Percentiles rank a stretch among this genome's conserved stretches.
Evolutionary conservation across 2,329 filamentous ascomycete species (phyloP).

Genomic region (Aspergillus sp.): DNA sequence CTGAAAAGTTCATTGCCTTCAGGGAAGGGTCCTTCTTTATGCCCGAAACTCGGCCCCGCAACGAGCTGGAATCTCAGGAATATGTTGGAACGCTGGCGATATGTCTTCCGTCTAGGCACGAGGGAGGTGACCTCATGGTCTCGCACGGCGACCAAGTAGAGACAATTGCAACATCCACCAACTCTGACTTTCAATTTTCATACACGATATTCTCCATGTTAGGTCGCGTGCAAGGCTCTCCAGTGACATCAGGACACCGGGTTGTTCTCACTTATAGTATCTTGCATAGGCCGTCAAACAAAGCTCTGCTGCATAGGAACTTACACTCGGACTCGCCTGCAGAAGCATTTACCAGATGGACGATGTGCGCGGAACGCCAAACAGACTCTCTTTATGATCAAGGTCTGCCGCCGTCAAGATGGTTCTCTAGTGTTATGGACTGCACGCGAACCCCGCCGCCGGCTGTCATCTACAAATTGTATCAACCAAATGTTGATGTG

Average conservation of each 20-base stretch:
- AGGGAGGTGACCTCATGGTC: constrained; percentile 11
- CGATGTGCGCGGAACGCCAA: too few relatives aligned
- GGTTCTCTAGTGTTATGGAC: too few relatives aligned
- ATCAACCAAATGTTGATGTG: too few relatives aligned
- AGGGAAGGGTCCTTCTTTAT: too few relatives aligned
- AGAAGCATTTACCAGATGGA: neutral
- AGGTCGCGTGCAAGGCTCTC: constrained; percentile 9
- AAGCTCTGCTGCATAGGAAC: neutral
- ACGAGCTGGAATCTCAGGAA: neutral
- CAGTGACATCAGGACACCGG: constrained; percentile 11
- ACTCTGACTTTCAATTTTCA: constrained; percentile 7
- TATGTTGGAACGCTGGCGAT: constrained; percentile 16
- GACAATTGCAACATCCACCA: neutral
- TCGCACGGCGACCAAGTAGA: neutral
- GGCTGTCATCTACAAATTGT: too few relatives aligned
- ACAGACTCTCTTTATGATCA: too few relatives aligned
- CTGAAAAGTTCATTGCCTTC: too few relatives aligned
- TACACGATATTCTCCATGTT: constrained; percentile 12
- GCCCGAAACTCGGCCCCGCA: too few relatives aligned
- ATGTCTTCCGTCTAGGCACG: constrained; percentile 12
- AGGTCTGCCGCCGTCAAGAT: too few relatives aligned
- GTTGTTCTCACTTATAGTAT: constrained; percentile 13
- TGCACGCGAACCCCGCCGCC: too few relatives aligned
- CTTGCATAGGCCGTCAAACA: constrained; percentile 8
- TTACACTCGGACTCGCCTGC: neutral